These are phyloP conservation scores for Chalciporus chontae DNA, from an alignment of 768 basidiomycete species.

Conservation along the genomic window DNA sequence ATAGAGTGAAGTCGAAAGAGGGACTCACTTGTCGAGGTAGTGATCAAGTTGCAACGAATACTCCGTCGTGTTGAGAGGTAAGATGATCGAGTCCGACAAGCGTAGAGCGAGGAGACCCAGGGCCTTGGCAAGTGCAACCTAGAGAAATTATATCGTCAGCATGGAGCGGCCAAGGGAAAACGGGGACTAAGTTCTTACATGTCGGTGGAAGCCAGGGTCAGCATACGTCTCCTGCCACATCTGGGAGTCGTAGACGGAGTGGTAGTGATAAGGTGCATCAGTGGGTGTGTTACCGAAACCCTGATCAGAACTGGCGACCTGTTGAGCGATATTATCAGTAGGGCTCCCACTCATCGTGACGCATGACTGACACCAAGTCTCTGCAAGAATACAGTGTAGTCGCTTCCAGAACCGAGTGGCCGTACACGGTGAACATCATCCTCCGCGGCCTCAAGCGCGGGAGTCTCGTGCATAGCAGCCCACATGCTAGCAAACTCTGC, in stretches of 20 bases:
- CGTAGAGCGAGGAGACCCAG: conserved; percentile 63
- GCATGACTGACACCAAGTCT: conserved; percentile 53
- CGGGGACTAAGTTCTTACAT: conserved; percentile 41
- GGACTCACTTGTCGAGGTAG: conserved; percentile 58
- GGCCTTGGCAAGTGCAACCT: conserved; percentile 67
- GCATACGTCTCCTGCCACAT: conserved; percentile 72
- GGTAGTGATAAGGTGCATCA: conserved; percentile 75
- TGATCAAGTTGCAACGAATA: conserved; percentile 64
- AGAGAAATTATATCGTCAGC: neutral
- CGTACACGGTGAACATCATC: conserved; percentile 40
- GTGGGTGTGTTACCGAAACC: conserved; percentile 33
- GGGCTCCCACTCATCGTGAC: neutral
- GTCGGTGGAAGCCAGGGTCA: conserved; percentile 72
- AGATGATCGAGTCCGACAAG: conserved; percentile 56
- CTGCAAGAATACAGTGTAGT: conserved; percentile 91
- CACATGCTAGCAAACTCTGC: conserved; percentile 41
- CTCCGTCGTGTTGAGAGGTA: conserved; percentile 77
- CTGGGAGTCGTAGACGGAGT: conserved; percentile 69
- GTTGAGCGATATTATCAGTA: conserved; percentile 1
- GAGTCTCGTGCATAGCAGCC: conserved; percentile 31
- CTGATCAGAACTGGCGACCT: conserved; percentile 35
- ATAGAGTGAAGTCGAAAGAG: conserved; percentile 16
- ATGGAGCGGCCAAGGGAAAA: neutral
- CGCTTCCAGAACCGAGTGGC: conserved; percentile 83
- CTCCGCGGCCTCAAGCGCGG: conserved; percentile 10